phyloP scores from a whole-genome alignment of 2,329 filamentous ascomycete genomes.

The Annulohypoxylon truncatum region DNA sequence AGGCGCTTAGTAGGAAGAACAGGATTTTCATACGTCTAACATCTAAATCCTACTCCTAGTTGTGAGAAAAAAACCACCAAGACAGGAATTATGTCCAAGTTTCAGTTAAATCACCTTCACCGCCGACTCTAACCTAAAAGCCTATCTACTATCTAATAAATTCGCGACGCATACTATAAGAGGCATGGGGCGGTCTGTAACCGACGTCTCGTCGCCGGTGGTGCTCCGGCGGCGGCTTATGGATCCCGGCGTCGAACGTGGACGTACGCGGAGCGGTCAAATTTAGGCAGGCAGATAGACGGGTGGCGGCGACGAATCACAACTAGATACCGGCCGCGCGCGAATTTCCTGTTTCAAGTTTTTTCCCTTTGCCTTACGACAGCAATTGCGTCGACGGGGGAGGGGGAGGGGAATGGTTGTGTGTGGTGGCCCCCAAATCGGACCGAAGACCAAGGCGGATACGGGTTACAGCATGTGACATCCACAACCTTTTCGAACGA shows the following conservation, averaged over 20 bases:
- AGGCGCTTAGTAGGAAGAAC: background rate
- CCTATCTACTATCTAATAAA: background rate
- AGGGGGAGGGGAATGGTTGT: background rate
- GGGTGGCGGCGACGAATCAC: background rate
- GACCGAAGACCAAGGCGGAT: slow-evolving; percentile 2
- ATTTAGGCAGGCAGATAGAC: slow-evolving; percentile 5
- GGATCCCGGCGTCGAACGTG: background rate
- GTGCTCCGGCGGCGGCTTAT: slow-evolving; percentile 5
- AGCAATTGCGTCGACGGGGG: background rate
- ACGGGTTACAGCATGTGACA: slow-evolving; percentile 39
- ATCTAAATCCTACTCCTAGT: background rate
- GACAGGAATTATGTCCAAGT: background rate
- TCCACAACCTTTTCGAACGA: background rate
- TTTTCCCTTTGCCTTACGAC: background rate
- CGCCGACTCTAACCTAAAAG: background rate
- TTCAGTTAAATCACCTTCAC: background rate
- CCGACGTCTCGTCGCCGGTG: background rate
- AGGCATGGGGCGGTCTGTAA: background rate
- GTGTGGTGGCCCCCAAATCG: slow-evolving; percentile 3
- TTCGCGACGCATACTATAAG: background rate
- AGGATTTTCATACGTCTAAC: slow-evolving; percentile 5
- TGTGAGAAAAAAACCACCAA: background rate
- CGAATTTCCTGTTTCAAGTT: slow-evolving; percentile 1
- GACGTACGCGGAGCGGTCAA: background rate
- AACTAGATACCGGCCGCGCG: background rate